Conservation (phyloP, 2,329 filamentous ascomycete species). For the Botrytis aclada region DNA sequence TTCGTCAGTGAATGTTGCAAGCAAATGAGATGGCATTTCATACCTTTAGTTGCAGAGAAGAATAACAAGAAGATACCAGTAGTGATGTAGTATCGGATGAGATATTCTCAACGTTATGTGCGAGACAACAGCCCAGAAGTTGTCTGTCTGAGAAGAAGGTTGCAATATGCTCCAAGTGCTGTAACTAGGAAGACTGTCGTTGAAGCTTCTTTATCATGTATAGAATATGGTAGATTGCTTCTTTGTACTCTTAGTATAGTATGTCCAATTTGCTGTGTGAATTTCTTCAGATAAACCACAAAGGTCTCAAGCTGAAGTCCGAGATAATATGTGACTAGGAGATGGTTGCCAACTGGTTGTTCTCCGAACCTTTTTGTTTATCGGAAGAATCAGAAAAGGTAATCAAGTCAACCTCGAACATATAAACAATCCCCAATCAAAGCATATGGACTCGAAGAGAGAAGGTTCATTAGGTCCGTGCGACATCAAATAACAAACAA, state of each 20-base stretch:
- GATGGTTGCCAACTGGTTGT: neutral
- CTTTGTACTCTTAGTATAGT: neutral
- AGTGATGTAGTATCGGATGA: neutral
- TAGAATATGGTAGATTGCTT: neutral
- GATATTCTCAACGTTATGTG: neutral
- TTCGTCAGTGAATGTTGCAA: neutral
- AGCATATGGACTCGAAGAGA: neutral
- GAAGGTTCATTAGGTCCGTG: conserved; percentile 1
- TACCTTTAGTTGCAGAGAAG: neutral
- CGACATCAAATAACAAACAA: neutral
- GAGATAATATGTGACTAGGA: neutral
- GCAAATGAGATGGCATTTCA: neutral
- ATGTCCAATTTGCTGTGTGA: neutral
- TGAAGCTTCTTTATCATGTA: neutral
- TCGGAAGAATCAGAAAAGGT: neutral
- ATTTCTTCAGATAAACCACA: neutral
- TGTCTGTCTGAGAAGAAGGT: neutral
- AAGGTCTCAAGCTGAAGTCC: neutral
- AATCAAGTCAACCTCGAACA: neutral
- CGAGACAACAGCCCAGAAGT: neutral
- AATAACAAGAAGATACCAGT: neutral
- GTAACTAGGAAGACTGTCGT: neutral
- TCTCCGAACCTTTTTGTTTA: neutral
- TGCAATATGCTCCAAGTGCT: neutral
- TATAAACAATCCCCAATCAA: neutral